A percentile compares a stretch with the other conserved stretches of the same genome.
These are phyloP conservation scores for Sordariomycetes sp. DNA, from an alignment of 2,329 filamentous ascomycete genomes.

Conservation along the genomic window DNA sequence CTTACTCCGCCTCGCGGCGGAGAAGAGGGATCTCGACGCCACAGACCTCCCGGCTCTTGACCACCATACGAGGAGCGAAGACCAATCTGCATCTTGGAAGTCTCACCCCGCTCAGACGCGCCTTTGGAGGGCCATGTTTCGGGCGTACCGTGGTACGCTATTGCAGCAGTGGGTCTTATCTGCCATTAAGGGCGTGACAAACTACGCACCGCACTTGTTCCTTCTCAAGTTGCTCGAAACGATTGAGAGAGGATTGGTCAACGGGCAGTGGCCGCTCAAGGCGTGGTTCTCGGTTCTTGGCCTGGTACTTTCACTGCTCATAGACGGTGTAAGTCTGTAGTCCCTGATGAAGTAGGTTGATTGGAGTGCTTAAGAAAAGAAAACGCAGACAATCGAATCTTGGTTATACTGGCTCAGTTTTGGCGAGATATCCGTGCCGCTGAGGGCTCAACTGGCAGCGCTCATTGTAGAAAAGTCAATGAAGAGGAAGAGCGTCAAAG, in stretches of 20 bases:
- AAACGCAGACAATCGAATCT: slow-evolving; percentile 48
- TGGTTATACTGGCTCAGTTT: slow-evolving; percentile 56
- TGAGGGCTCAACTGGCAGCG: slow-evolving; percentile 57
- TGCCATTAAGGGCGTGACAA: slow-evolving; percentile 38
- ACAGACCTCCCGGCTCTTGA: slow-evolving; percentile 49
- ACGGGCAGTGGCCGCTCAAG: slow-evolving; percentile 28
- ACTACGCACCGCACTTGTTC: slow-evolving; percentile 57
- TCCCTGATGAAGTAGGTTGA: background rate
- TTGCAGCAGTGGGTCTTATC: slow-evolving; percentile 45
- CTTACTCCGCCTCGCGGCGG: slow-evolving; percentile 39
- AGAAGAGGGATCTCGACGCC: slow-evolving; percentile 47
- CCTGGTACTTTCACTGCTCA: slow-evolving; percentile 45
- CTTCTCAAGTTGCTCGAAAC: slow-evolving; percentile 51
- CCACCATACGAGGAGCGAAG: slow-evolving; percentile 36
- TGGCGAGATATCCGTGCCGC: slow-evolving; percentile 47
- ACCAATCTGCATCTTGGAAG: slow-evolving; percentile 35
- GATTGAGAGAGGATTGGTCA: slow-evolving; percentile 39
- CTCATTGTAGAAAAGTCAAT: slow-evolving; percentile 68
- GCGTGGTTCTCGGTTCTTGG: slow-evolving; percentile 57
- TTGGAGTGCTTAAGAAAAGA: background rate
- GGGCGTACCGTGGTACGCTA: slow-evolving; percentile 42
- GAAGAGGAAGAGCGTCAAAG: slow-evolving; percentile 64
- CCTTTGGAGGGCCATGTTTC: slow-evolving; percentile 47
- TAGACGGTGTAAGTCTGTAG: slow-evolving; percentile 23
- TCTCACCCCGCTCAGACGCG: slow-evolving; percentile 27